These are phyloP conservation scores for Silene noctiflora DNA, from an alignment of 179 eudicot species.

Conservation along the genomic window DNA sequence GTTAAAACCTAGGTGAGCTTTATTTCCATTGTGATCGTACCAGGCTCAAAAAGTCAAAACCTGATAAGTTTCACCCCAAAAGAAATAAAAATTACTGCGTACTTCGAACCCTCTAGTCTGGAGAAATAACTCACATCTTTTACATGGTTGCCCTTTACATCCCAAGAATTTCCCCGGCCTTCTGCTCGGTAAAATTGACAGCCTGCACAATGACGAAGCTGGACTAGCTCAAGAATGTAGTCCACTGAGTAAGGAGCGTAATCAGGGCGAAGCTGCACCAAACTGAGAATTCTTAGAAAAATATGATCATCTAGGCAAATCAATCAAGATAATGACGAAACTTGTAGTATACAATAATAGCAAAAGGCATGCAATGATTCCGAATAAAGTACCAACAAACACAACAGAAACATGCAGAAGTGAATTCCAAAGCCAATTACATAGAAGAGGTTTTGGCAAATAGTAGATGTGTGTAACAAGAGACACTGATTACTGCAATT, in stretches of 20 bases:
- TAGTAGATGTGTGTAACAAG: background rate
- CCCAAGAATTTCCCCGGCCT: conserved; percentile 77
- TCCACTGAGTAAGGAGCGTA: conserved; percentile 81
- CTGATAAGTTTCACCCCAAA: too few relatives aligned
- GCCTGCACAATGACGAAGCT: conserved; percentile 80
- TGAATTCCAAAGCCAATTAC: conserved; percentile 6
- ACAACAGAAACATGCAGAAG: background rate
- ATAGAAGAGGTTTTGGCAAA: background rate
- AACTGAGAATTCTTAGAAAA: conserved; percentile 30
- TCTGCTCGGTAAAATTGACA: conserved; percentile 93
- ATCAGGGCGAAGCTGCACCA: conserved; percentile 76
- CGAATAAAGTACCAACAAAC: background rate
- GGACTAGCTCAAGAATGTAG: conserved; percentile 72
- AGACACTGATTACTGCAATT: background rate
- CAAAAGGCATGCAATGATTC: background rate
- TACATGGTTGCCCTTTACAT: conserved; percentile 69
- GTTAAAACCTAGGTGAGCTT: too few relatives aligned
- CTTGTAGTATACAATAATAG: background rate
- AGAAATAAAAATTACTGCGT: too few relatives aligned
- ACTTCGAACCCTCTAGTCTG: too few relatives aligned
- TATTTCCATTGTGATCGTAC: too few relatives aligned
- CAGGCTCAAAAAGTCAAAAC: too few relatives aligned
- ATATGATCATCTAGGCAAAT: background rate
- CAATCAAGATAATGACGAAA: background rate
- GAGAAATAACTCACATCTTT: conserved; percentile 42